Evolutionary conservation across 129 eudicot genomes (phyloP).

Genomic region (Silybum marianum): DNA sequence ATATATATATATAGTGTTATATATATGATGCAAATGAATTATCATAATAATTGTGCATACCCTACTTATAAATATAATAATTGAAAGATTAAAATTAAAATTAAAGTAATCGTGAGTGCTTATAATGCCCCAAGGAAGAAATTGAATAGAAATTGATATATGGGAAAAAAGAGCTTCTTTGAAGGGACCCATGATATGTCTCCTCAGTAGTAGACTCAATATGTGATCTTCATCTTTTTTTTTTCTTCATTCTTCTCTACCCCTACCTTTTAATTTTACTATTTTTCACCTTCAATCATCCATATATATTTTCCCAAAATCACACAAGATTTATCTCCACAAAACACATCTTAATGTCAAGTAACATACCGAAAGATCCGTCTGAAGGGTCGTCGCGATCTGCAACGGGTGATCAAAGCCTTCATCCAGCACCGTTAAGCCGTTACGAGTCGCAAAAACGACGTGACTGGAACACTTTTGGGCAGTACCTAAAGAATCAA

Average conservation of each 20-base stretch:
- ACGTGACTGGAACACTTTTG: slow-evolving; percentile 89
- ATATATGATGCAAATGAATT: slow-evolving; percentile 35
- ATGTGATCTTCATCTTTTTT: slow-evolving; percentile 57
- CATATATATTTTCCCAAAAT: neutral
- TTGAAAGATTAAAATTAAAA: slow-evolving; percentile 29
- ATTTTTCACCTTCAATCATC: slow-evolving; percentile 23
- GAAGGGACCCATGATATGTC: slow-evolving; percentile 52
- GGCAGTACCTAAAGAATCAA: slow-evolving; percentile 77
- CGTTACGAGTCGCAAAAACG: slow-evolving; percentile 86
- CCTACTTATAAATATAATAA: slow-evolving; percentile 39
- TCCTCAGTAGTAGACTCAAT: slow-evolving; percentile 57
- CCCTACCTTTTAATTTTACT: slow-evolving; percentile 26
- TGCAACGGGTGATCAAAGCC: slow-evolving; percentile 28
- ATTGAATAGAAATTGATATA: slow-evolving; percentile 29
- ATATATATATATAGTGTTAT: slow-evolving; percentile 5
- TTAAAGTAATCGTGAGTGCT: slow-evolving; percentile 42
- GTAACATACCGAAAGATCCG: slow-evolving; percentile 34
- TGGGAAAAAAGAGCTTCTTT: slow-evolving; percentile 37
- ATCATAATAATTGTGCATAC: slow-evolving; percentile 41
- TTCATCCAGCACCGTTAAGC: slow-evolving; percentile 54
- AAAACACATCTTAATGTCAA: slow-evolving; percentile 33
- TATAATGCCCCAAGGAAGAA: slow-evolving; percentile 39
- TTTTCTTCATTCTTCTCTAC: slow-evolving; percentile 39
- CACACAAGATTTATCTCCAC: neutral
- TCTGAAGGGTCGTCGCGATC: slow-evolving; percentile 50